These are phyloP conservation scores for Trametopsis cervina DNA, from an alignment of 768 basidiomycete genomes.

Conservation along the genomic window DNA sequence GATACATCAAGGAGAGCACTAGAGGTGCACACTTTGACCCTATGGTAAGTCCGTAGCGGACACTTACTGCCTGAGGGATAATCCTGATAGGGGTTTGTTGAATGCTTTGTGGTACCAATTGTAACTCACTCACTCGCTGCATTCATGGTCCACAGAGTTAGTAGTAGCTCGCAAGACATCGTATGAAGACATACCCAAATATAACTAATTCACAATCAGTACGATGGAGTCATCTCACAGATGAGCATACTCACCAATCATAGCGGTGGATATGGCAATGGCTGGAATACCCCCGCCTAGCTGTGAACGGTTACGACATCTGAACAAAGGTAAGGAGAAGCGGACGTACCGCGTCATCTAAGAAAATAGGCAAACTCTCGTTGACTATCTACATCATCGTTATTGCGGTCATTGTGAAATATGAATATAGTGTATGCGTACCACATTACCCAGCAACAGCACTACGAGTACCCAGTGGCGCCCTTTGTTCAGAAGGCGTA, in stretches of 20 bases:
- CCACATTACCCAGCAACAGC: conserved; percentile 83
- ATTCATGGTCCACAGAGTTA: too few relatives aligned
- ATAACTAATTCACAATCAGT: conserved; percentile 43
- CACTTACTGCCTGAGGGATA: conserved; percentile 69
- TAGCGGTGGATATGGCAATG: conserved; percentile 69
- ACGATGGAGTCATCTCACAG: background rate
- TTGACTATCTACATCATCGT: conserved; percentile 62
- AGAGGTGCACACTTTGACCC: conserved; percentile 46
- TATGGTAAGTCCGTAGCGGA: conserved; percentile 51
- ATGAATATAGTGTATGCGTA: conserved; percentile 30
- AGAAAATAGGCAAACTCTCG: conserved; percentile 77
- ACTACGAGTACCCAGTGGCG: conserved; percentile 89
- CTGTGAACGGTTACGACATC: conserved; percentile 15
- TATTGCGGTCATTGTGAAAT: background rate
- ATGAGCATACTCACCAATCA: conserved; percentile 43
- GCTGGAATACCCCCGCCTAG: conserved; percentile 71
- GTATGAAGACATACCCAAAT: conserved; percentile 50
- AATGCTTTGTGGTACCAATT: too few relatives aligned
- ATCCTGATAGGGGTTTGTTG: conserved; percentile 34
- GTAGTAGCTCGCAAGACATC: too few relatives aligned
- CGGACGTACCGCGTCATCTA: conserved; percentile 54
- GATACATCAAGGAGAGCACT: conserved; percentile 43
- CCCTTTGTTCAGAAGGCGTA: conserved; percentile 41
- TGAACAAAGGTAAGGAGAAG: background rate
- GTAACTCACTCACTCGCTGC: conserved; percentile 36